A percentile compares a stretch with the other conserved stretches of the same genome.
These are phyloP conservation scores for Tylopilus subfusipes DNA, from an alignment of 768 basidiomycete species.

Conservation along the genomic window DNA sequence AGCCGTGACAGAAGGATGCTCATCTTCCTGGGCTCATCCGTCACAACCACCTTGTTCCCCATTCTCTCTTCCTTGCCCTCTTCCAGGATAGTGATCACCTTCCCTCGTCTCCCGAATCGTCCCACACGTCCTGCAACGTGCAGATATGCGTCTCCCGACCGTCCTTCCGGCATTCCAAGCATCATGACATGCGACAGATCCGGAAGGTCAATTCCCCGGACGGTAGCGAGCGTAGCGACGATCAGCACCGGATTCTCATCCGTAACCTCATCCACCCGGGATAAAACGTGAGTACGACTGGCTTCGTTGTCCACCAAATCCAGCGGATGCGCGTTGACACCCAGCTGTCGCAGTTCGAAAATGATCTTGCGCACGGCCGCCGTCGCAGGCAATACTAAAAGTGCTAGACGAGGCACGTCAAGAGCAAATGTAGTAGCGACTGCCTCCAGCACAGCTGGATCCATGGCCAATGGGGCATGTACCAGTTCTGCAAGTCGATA, in stretches of 20 bases:
- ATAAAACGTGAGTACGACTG: conserved; percentile 42
- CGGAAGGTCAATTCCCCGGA: conserved; percentile 71
- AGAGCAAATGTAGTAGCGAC: conserved; percentile 68
- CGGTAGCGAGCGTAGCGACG: conserved; percentile 65
- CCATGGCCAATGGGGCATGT: conserved; percentile 49
- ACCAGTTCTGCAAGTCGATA: conserved; percentile 39
- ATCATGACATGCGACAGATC: conserved; percentile 73
- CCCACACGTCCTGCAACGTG: conserved; percentile 77
- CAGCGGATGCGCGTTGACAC: conserved; percentile 62
- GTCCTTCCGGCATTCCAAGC: conserved; percentile 54
- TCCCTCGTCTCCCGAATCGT: conserved; percentile 62
- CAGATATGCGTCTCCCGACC: conserved; percentile 56
- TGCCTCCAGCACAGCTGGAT: conserved; percentile 57
- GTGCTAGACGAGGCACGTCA: conserved; percentile 63
- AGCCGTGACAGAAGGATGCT: conserved; percentile 42
- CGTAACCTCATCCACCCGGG: conserved; percentile 27
- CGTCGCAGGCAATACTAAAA: conserved; percentile 64
- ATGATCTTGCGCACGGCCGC: conserved; percentile 61
- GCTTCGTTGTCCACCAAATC: conserved; percentile 47
- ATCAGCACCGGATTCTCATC: conserved; percentile 59
- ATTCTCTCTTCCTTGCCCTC: conserved; percentile 29
- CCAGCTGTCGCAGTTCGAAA: conserved; percentile 59
- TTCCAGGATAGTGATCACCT: conserved; percentile 61
- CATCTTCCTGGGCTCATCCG: conserved; percentile 41
- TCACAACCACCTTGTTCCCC: conserved; percentile 26